phyloP scores from a whole-genome alignment of 768 basidiomycete species.

The Suillus cothurnatus region DNA sequence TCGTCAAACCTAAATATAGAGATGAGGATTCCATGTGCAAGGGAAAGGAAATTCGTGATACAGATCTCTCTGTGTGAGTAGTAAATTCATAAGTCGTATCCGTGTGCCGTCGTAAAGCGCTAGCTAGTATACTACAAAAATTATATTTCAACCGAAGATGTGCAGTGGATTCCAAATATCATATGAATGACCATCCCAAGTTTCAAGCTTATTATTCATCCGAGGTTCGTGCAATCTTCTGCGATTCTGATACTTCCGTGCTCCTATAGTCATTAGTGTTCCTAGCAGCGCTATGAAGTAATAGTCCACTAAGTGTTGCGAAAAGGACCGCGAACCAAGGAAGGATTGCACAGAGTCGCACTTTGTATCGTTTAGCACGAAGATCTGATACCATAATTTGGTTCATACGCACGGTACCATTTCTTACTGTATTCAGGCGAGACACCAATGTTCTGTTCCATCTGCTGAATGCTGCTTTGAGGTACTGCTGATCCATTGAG shows the following conservation, averaged over 20 bases:
- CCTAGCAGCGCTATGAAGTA: constrained; percentile 33
- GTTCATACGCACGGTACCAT: constrained; percentile 43
- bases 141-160: background rate
- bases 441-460: constrained; percentile 38
- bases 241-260: background rate
- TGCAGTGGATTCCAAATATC: background rate
- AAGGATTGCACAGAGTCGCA: constrained; percentile 47
- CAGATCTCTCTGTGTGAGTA: background rate
- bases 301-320: constrained; percentile 34
- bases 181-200: background rate
- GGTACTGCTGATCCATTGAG: constrained; percentile 40
- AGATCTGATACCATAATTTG: background rate
- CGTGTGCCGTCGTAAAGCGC: background rate
- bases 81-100: background rate
- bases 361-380: constrained; percentile 30
- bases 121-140: background rate
- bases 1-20: background rate
- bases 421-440: constrained; percentile 46
- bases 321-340: constrained; percentile 54
- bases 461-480: constrained; percentile 34
- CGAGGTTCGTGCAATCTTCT: background rate
- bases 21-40: background rate
- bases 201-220: background rate
- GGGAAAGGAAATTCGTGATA: background rate
- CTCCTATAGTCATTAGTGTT: constrained; percentile 4